phyloP scores from a whole-genome alignment of 768 basidiomycete genomes.

The Bullera alba region DNA sequence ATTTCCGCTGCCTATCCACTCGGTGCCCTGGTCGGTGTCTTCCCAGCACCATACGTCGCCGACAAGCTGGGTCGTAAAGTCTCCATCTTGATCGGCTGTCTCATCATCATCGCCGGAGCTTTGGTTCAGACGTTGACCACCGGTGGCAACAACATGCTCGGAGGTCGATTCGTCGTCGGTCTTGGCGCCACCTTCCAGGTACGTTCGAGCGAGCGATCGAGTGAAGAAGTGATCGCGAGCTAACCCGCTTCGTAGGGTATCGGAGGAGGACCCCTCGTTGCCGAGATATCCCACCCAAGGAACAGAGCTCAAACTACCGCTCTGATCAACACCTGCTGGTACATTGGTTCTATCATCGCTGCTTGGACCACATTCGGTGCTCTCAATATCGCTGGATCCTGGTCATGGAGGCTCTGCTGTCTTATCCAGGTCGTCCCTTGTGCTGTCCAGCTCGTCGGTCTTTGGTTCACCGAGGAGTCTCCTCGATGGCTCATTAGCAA shows the following conservation, averaged over 20 bases:
- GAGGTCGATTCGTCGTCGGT: constrained; percentile 28
- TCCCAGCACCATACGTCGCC: constrained; percentile 57
- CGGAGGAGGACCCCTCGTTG: too few species aligned
- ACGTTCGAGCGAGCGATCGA: too few species aligned
- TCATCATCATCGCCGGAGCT: neutral
- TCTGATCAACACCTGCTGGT: constrained; percentile 55
- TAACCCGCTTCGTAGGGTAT: too few species aligned
- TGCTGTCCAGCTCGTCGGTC: constrained; percentile 49
- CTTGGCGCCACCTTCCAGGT: too few species aligned
- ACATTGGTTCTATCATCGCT: constrained; percentile 58
- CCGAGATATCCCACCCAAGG: constrained; percentile 70
- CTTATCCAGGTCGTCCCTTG: constrained; percentile 32
- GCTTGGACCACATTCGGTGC: constrained; percentile 57
- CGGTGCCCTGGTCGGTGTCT: constrained; percentile 62
- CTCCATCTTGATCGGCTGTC: constrained; percentile 4
- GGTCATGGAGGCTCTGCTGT: constrained; percentile 56
- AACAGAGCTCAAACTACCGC: constrained; percentile 69
- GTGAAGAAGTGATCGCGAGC: too few species aligned
- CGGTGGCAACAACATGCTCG: constrained; percentile 11
- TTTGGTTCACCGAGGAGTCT: constrained; percentile 71
- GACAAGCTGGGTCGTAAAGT: constrained; percentile 61
- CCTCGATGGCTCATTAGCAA: constrained; percentile 76
- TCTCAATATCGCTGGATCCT: constrained; percentile 21
- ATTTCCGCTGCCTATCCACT: neutral
- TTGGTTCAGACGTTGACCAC: neutral